A percentile compares a stretch with the other conserved stretches of the same genome.
phyloP scores from a whole-genome alignment of 345 rosid species.

The Erodium maritimum region DNA sequence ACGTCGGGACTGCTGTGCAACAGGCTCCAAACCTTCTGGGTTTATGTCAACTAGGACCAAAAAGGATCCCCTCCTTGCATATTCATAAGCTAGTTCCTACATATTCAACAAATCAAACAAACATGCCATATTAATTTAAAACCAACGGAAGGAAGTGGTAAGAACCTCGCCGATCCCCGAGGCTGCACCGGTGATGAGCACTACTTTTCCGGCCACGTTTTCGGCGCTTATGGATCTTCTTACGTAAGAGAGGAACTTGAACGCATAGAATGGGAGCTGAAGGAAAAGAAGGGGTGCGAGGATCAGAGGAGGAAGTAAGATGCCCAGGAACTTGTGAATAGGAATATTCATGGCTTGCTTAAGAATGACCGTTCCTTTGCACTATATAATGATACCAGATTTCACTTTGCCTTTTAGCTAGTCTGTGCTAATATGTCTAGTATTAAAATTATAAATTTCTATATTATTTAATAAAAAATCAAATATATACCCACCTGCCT shows the following conservation, averaged over 20 bases:
- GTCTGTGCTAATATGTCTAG: no score
- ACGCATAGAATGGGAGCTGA: conserved; percentile 14
- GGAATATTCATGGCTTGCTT: no score
- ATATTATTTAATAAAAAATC: no score
- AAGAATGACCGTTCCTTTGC: no score
- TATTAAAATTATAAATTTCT: no score
- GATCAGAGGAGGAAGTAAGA: conserved; percentile 17
- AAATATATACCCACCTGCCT: no score
- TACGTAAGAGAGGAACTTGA: conserved; percentile 6
- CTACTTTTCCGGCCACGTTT: conserved; percentile 34
- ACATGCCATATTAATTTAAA: no score
- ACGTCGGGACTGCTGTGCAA: conserved; percentile 12
- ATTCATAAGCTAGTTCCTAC: conserved; percentile 23
- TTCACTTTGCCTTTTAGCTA: no score
- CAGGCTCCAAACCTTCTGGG: conserved; percentile 11
- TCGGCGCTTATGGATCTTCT: conserved; percentile 10
- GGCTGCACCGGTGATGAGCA: conserved; percentile 41
- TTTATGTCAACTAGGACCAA: conserved; percentile 24
- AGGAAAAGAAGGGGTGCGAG: conserved; percentile 7
- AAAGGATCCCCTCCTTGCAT: conserved; percentile 18
- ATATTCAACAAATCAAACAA: no score
- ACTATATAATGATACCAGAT: no score
- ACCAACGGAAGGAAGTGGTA: no score
- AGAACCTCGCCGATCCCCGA: conserved; percentile 50
- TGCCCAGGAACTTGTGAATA: conserved; percentile 14